Evolutionary conservation across 495 filamentous ascomycete species (phyloP), one percentile per base, ranked within the genome.

Genomic region (Aspergillus haitiensis): DNA sequence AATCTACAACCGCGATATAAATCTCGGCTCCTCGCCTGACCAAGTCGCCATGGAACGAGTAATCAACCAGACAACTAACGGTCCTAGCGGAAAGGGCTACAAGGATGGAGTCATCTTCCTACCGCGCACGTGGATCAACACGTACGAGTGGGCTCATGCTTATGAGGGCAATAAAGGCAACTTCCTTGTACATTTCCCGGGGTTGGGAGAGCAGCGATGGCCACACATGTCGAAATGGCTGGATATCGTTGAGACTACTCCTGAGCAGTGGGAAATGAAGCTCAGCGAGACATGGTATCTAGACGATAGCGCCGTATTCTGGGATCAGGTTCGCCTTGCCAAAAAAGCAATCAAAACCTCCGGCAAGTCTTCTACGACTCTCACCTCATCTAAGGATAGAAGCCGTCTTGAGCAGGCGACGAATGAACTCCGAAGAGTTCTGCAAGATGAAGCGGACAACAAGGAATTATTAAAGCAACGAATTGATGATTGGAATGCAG

Each of bases 91-190:
- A 16, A 39, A 50, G 33, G 63, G 62, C 3, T 76, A 69, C 52
- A 61, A 55, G 11, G 59, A 62, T 55, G 60, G 64, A 2, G 65
- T 70, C 37, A 42, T 63, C 7, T 77, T 74, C 47, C 67, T 73
- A 47, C 77, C 77, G 46, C 69, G 67, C 1, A 58, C 64, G 5
- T 80, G 77, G 77, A 77, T 70, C 61, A 78, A 80, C 57, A 59
- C 70, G 2, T 72, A 68, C 46, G 63, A 72, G 42, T 65, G 59
- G 58, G 44, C 54, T 8, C 55, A 64, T 32, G 70, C 66, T 40
- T 74, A 67, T 56, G 68, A 73, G 53, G 72, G 74, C n/a, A 58
- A 60, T 39, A 56, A 31, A 11, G 75, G 73, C 1, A 59, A 73
- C 51, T 55, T 75, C 51, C 70, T 78, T 9, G 69, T 76, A 1